Percentiles rank a stretch among this genome's conserved stretches.
These are phyloP conservation scores for Cryptococcus sp. DNA, from an alignment of 1,284 basidiomycete genomes.

Conservation along the genomic window DNA sequence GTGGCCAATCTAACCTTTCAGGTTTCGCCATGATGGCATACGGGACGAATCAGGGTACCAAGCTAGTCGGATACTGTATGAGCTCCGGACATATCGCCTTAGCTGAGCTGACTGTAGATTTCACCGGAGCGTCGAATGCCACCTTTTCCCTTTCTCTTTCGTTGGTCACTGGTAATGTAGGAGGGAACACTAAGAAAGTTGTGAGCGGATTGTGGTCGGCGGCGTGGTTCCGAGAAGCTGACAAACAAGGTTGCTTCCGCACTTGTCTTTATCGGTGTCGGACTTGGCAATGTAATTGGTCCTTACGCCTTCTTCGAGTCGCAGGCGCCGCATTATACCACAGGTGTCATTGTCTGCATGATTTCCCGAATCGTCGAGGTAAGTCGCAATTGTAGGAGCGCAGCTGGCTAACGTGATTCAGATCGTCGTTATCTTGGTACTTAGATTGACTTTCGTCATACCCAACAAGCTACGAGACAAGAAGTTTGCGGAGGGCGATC, in stretches of 20 bases:
- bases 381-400: constrained; percentile 50
- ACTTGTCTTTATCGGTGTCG: neutral
- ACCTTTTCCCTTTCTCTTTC: constrained; percentile 52
- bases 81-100: neutral
- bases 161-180: constrained; percentile 52
- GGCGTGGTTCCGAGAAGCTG: constrained; percentile 35
- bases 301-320: constrained; percentile 12
- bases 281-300: constrained; percentile 48
- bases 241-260: neutral
- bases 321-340: constrained; percentile 12
- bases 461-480: constrained; percentile 47
- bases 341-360: constrained; percentile 21
- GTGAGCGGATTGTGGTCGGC: constrained; percentile 38
- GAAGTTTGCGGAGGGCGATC: constrained; percentile 20
- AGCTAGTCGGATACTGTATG: neutral
- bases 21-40: neutral
- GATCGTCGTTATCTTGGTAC: constrained; percentile 46
- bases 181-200: constrained; percentile 53
- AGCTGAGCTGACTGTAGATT: constrained; percentile 10
- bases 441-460: constrained; percentile 45
- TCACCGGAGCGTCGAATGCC: constrained; percentile 51
- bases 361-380: constrained; percentile 47
- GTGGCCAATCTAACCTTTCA: constrained; percentile 27
- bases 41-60: neutral
- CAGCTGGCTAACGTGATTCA: constrained; percentile 46